Evolutionary conservation across 1,139 yeast genomes (phyloP), one percentile per base, ranked within the genome.

Genomic region (Nakaseomyces glabratus): DNA sequence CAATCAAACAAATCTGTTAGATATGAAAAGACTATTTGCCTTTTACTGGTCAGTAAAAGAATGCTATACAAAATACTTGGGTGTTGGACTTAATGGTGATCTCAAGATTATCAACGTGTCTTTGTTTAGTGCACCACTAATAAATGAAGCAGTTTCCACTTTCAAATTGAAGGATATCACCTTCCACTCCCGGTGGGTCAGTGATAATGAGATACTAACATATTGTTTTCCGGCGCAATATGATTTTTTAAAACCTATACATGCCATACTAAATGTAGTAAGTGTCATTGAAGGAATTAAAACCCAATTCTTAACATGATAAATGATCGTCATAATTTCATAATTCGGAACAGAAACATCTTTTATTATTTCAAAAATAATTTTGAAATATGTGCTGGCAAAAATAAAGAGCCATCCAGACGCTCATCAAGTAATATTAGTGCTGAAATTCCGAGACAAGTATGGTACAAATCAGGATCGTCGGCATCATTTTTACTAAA

Each of bases 11-110:
- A 24, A n/a, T 25, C 14, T 15, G 8, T 9, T 5, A n/a, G 28
- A 10, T 2, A 48, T 50, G 24, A 42, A 43, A 24, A 38, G 28
- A 16, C 44, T 49, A 2, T 74, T 69, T 50, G 71, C 76, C 20
- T 73, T 71, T 34, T 62, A 69, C 21, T 81, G 90, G 93, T 78
- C 90, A 0, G 52, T 80, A 36, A 81, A 81, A 48, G 93, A 81
- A 50, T 71, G 82, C 21, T 78, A 73, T 44, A 68, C 79, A 3
- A 81, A 80, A 47, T 66, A 65, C 17, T 44, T 69, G 4, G 90
- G 90, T 0, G 57, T 66, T 13, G 90, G 93, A 0, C 57, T 80
- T 18, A 71, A 76, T 42, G 59, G 68, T 12, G 75, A 76, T 28
- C 56, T 78, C 38, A 36, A 45, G 3, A 36, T 46, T 0, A 60